Evolutionary conservation across 495 filamentous ascomycete genomes (phyloP).

Genomic region (Neurospora cerealis): DNA sequence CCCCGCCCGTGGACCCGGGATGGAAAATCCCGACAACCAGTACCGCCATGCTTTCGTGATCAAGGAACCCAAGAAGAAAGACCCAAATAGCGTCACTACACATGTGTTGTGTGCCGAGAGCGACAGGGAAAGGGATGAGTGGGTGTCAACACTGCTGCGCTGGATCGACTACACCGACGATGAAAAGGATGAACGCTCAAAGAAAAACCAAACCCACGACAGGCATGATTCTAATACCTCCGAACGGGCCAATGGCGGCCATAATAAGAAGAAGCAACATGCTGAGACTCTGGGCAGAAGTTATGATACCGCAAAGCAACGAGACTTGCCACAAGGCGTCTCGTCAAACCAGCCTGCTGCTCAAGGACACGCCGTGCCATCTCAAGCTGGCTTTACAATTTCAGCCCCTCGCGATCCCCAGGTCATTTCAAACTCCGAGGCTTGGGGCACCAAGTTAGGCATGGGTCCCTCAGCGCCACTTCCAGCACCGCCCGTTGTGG

Average conservation of each 20-base stretch:
- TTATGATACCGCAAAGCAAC: conserved; percentile 74
- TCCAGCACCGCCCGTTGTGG: conserved; percentile 43
- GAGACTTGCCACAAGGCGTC: conserved; percentile 36
- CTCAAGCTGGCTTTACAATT: conserved; percentile 47
- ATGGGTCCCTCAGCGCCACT: conserved; percentile 16
- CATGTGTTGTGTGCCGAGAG: conserved; percentile 95
- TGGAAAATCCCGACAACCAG: conserved; percentile 77
- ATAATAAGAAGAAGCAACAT: conserved; percentile 44
- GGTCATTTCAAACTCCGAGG: conserved; percentile 74
- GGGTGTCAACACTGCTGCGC: conserved; percentile 82
- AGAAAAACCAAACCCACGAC: conserved; percentile 24
- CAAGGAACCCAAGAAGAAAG: conserved; percentile 91
- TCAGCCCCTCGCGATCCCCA: conserved; percentile 81
- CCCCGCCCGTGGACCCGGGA: conserved; percentile 46
- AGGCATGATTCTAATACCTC: conserved; percentile 21
- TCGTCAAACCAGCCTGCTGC: conserved; percentile 16
- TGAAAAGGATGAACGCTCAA: conserved; percentile 39
- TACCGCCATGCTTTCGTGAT: conserved; percentile 95
- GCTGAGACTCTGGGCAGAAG: conserved; percentile 31
- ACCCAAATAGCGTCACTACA: conserved; percentile 79
- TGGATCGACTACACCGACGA: conserved; percentile 72
- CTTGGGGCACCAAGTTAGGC: conserved; percentile 70
- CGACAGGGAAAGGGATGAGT: conserved; percentile 82
- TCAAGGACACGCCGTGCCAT: conserved; percentile 25
- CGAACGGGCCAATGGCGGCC: conserved; percentile 25